Evolutionary conservation across 805 yeast species (phyloP), one percentile per base, ranked within the genome.

Genomic region (Scheffersomyces coipomensis): DNA sequence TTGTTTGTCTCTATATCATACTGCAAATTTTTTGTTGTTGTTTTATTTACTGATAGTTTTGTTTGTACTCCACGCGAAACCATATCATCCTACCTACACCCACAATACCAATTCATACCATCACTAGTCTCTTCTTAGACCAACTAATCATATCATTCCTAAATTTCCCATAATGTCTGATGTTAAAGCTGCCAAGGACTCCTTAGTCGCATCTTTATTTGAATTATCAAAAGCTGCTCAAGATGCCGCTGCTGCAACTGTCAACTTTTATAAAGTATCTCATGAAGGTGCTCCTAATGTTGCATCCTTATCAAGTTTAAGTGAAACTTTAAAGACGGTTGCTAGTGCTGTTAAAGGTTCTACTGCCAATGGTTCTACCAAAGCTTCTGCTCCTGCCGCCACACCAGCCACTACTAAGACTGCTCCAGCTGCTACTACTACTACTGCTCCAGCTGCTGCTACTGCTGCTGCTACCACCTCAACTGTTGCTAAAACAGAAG

Each of bases 181-280:
- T n/a, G 35, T 47, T 19, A 49, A 52, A 33, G 34, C 38, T 33
- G 44, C 55, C 11, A 58, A 56, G 48, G 63, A 60, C 39, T 49
- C 62, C 11, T 44, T 60, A 13, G 89, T 89, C 42, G 77, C 93
- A 29, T 79, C 96, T 1, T 75, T 89, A 44, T 85, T 83, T 53
- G 90, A 85, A 57, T 76, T 89, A 39, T 81, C 93, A 32, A 87
- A 82, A 55, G 88, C 95, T n/a, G 91, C 96, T 26, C 79, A 77
- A 47, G 90, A 85, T 41, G 88, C 91, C 38, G 88, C 96, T 21
- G 64, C 80, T 23, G 91, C 95, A 18, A 79, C 90, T 24, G 78
- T 87, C 43, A 82, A 82, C 55, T 85, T 85, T 65, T 82, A 83
- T 72, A 81, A 83, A 55, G 68, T 76, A 23, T 56, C 77, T 12